Evolutionary conservation across 2,329 filamentous ascomycete genomes (phyloP).

Genomic region (Teratosphaeria gauchensis): DNA sequence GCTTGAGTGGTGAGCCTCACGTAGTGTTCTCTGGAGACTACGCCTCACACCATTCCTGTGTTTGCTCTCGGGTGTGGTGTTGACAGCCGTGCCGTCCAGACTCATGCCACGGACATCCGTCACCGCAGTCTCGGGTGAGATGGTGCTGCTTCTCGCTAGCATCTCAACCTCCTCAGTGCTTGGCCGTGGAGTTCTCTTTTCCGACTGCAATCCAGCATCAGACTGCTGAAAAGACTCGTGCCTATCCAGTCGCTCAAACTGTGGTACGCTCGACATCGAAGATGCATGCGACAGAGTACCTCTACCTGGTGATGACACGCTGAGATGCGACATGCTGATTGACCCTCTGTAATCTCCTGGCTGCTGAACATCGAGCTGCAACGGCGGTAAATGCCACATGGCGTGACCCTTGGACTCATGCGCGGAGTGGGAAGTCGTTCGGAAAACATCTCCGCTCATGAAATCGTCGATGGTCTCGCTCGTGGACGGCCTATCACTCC

Average conservation of each 20-base stretch:
- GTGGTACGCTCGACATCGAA: constrained; percentile 19
- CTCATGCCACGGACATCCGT: constrained; percentile 1
- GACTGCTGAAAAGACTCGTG: constrained; percentile 15
- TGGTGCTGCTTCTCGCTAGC: constrained; percentile 10
- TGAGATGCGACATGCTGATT: constrained; percentile 21
- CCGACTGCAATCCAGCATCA: constrained; percentile 11
- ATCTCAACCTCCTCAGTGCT: constrained; percentile 17
- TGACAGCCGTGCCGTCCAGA: constrained; percentile 10
- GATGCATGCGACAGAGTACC: constrained; percentile 20
- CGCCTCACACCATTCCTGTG: constrained; percentile 56
- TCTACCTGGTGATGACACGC: constrained; percentile 13
- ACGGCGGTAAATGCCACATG: constrained; percentile 24
- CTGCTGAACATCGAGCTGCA: constrained; percentile 21
- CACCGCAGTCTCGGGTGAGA: constrained; percentile 4
- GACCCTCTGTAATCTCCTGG: constrained; percentile 25
- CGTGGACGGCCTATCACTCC: constrained; percentile 13
- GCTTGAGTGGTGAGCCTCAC: constrained; percentile 53
- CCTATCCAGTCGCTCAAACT: constrained; percentile 13
- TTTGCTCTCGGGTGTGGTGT: constrained; percentile 17
- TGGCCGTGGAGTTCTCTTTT: constrained; percentile 9
- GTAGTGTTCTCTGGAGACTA: constrained; percentile 79
- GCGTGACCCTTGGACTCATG: constrained; percentile 11
- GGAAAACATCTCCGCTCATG: constrained; percentile 32
- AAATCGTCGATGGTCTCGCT: constrained; percentile 25
- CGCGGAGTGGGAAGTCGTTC: constrained; percentile 36